Evolutionary conservation across 306 rosid species (phyloP), one percentile per base, ranked within the genome.

Genomic region (Fragaria ananassa): DNA sequence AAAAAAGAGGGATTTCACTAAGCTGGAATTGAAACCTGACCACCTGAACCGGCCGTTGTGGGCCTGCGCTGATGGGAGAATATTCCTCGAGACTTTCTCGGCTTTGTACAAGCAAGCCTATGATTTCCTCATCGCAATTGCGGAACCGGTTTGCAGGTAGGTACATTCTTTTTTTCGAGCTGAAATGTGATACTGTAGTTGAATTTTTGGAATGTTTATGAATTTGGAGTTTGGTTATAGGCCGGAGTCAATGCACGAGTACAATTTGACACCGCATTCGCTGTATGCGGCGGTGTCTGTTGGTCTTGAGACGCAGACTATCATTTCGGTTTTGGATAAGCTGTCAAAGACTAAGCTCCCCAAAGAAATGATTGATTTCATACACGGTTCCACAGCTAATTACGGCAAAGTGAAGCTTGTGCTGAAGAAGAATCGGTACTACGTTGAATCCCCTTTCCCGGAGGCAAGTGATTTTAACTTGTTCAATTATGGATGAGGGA

Each of bases 351-450:
- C 93, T 57, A 95, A 90, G 89, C 97, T 95, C n/a, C 98, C 98
- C 3, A 88, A 92, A 72, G 97, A 95, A 76, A 95, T 95, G 98
- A 84, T 92, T 70, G 89, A 84, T 60, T 95, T 95, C 70, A 90
- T 95, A 49, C 86, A 95, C 23, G 95, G 84, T 77, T 90, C 97
- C 31, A 94, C 98, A 45, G 86, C 97, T 31, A 94, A 94, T 83
- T 94, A 94, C 63, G 98, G 98, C 64, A 94, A 94, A 86, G 98
- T 94, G 84, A 94, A 94, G 84, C 97, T 94, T 1, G 96, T 92
- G 66, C 98, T 94, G 68, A 94, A 94, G 87, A 94, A 94, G 89
- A 94, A 94, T 62, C 83, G 92, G 31, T 94, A 94, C 85, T 88
- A 89, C 29, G 79, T 94, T 58, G 98, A 94, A 80, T 94, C 98